Evolutionary conservation across 768 basidiomycete species (phyloP).

Genomic region (Cyclocybe aegerita): DNA sequence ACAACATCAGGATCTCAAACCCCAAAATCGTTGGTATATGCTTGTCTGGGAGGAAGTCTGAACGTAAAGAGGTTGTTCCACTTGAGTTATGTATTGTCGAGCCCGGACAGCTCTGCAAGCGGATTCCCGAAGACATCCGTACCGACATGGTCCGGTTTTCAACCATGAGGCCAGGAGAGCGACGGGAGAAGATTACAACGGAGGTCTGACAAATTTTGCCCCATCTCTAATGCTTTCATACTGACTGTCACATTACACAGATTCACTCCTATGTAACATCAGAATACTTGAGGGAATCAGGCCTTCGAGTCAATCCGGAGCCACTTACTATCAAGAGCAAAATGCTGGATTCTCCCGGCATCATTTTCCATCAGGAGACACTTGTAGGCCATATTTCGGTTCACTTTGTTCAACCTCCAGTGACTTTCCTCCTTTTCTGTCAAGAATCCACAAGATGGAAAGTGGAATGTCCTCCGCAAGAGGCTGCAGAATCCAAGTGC

Average conservation of each 20-base stretch:
- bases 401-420: neutral
- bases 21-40: constrained; percentile 40
- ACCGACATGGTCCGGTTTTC: constrained; percentile 47
- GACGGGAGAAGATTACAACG: constrained; percentile 37
- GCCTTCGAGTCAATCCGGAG: constrained; percentile 30
- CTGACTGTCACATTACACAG: constrained; percentile 4
- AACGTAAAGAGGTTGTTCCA: constrained; percentile 39
- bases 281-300: constrained; percentile 37
- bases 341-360: constrained; percentile 13
- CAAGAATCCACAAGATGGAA: constrained; percentile 11
- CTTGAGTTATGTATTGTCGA: constrained; percentile 47
- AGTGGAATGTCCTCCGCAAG: constrained; percentile 20
- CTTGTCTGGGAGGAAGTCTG: constrained; percentile 23
- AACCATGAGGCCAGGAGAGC: constrained; percentile 41
- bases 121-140: constrained; percentile 36
- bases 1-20: constrained; percentile 30
- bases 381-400: neutral
- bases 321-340: constrained; percentile 24
- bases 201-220: constrained; percentile 17
- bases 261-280: constrained; percentile 19
- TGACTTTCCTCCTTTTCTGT: neutral
- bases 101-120: constrained; percentile 48
- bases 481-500: constrained; percentile 3
- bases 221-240: neutral
- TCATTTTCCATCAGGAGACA: constrained; percentile 15